phyloP scores from a whole-genome alignment of 2,329 filamentous ascomycete species.

The Cladosporium sphaerospermum region DNA sequence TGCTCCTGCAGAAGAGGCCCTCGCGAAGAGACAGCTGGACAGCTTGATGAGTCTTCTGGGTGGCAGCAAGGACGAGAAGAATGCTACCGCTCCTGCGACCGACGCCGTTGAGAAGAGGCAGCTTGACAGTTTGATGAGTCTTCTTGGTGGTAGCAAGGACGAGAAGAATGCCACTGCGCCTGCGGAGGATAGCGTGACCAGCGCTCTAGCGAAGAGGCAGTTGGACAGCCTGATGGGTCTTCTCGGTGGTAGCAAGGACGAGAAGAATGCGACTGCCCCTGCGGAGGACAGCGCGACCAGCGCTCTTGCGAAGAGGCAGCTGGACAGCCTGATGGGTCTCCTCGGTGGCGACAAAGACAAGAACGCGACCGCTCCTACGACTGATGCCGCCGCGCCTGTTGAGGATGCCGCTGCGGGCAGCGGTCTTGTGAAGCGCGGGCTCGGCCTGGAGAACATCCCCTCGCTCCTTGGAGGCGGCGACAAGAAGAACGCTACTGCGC shows the following conservation, averaged over 20 bases:
- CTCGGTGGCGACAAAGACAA: neutral
- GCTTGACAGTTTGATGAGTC: neutral
- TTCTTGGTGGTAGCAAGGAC: neutral
- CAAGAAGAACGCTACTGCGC: neutral
- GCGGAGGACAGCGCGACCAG: too few species aligned
- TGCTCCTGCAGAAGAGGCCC: too few species aligned
- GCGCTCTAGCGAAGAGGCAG: neutral
- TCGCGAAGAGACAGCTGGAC: neutral
- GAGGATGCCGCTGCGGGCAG: too few species aligned
- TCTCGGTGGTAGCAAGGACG: neutral
- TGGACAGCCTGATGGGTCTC: neutral
- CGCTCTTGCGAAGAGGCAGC: neutral
- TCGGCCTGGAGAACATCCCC: neutral
- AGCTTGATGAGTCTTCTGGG: neutral
- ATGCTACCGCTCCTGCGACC: neutral
- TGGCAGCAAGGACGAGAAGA: neutral
- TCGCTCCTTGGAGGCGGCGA: neutral
- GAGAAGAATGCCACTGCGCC: neutral
- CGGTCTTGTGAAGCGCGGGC: neutral
- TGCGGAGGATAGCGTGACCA: neutral
- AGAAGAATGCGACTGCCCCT: too few species aligned
- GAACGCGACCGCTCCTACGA: neutral
- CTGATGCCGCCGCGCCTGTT: neutral
- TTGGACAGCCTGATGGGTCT: neutral
- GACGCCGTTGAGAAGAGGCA: neutral